Evolutionary conservation across 179 eudicot genomes (phyloP).

Genomic region (Pouteria campechiana): DNA sequence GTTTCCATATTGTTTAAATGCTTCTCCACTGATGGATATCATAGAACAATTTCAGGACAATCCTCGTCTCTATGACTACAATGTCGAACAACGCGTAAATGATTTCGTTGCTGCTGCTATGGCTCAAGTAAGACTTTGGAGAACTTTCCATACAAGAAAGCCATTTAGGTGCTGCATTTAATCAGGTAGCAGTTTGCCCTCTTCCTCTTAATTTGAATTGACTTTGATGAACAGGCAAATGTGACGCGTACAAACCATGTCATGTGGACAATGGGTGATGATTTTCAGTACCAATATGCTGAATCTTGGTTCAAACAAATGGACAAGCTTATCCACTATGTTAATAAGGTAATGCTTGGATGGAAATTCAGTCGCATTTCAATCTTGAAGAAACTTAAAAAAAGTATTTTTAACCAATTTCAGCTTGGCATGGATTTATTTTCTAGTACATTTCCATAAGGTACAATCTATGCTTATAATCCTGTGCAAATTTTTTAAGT

Average conservation of each 20-base stretch:
- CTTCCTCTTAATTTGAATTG: too few relatives aligned
- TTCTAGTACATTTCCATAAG: too few relatives aligned
- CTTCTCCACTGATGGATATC: conserved; percentile 3
- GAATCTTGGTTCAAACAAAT: conserved; percentile 93
- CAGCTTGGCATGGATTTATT: too few relatives aligned
- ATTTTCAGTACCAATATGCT: conserved; percentile 81
- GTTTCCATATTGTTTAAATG: neutral
- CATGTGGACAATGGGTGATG: conserved; percentile 99
- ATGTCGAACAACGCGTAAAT: conserved; percentile 57
- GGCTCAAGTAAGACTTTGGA: conserved; percentile 38
- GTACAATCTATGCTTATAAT: too few relatives aligned
- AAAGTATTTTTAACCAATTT: too few relatives aligned
- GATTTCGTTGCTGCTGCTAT: conserved; percentile 62
- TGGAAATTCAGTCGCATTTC: neutral
- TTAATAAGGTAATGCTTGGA: conserved; percentile 45
- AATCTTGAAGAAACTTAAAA: too few relatives aligned
- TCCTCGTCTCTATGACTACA: conserved; percentile 54
- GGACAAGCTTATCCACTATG: conserved; percentile 88
- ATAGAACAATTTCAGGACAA: conserved; percentile 42
- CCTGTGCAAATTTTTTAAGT: too few relatives aligned
- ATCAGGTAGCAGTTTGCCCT: neutral
- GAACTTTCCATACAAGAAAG: too few relatives aligned
- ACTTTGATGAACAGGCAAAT: conserved; percentile 51
- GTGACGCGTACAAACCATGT: conserved; percentile 82
- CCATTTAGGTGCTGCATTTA: neutral